Conservation (phyloP, 805 yeast genomes). For the Zygosaccharomyces bisporus region DNA sequence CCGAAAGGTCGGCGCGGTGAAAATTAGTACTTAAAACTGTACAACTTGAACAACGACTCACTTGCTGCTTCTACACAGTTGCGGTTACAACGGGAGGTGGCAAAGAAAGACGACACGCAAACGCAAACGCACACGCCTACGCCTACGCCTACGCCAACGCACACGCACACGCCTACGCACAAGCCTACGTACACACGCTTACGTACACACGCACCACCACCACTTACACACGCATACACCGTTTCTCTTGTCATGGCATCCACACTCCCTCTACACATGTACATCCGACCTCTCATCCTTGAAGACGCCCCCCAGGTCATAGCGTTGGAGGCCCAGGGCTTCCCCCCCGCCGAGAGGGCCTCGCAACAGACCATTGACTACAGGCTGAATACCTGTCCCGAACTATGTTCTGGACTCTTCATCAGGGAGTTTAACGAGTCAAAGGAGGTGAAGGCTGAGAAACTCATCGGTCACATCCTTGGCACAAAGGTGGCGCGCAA, state of each 20-base stretch:
- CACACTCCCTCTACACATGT: slow-evolving; percentile 54
- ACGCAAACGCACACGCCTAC: too few species aligned
- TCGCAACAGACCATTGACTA: slow-evolving; percentile 59
- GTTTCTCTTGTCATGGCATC: slow-evolving; percentile 23
- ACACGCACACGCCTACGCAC: background rate
- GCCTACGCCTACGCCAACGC: too few species aligned
- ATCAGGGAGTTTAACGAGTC: slow-evolving; percentile 55
- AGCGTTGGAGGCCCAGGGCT: slow-evolving; percentile 63
- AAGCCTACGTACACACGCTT: background rate
- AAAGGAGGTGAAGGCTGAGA: slow-evolving; percentile 46
- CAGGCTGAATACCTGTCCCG: slow-evolving; percentile 81
- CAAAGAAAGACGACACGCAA: background rate
- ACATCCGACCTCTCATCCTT: slow-evolving; percentile 73
- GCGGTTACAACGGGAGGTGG: background rate
- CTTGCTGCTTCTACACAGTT: background rate
- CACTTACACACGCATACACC: too few species aligned
- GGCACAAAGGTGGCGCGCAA: slow-evolving; percentile 59
- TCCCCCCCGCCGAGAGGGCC: slow-evolving; percentile 68
- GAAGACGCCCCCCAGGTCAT: slow-evolving; percentile 63
- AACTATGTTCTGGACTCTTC: slow-evolving; percentile 83
- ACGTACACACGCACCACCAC: background rate
- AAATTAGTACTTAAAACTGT: background rate
- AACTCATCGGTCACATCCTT: slow-evolving; percentile 72
- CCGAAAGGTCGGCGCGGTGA: background rate
- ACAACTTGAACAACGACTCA: background rate